Evolutionary conservation across 1,139 yeast species (phyloP), one percentile per base, ranked within the genome.

Genomic region (Suhomyces coccinellae): DNA sequence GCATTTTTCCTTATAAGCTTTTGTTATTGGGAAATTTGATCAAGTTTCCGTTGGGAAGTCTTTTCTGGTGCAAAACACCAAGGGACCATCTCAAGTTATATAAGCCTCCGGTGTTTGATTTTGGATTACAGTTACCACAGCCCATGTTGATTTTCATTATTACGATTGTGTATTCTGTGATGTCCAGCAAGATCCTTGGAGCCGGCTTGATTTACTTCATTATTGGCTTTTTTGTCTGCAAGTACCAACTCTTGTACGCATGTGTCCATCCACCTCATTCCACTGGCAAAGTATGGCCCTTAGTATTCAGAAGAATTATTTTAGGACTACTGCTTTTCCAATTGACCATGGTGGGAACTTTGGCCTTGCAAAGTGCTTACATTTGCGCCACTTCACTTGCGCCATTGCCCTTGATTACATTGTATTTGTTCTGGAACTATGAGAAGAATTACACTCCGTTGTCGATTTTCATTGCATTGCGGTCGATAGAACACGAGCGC

Each of bases 231-330:
- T 82, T 81, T 57, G 90, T 87, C 6, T 86, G 82, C 74, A 88
- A 88, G 64, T 88, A 87, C 60, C 95, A 87, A 64, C 69, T 87
- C 49, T 70, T 88, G 51, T 88, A 85, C 61, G 82, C 91, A 0
- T 83, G 85, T 70, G 88, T 87, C 30, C 96, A 88, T 60, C 87
- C 93, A 5, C 95, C 89, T 40, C 96, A 88, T 62, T 85, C 95
- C 0, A 88, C 95, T 0, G 96, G 96, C 4, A 83, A 84, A 56
- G 91, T 87, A 0, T 87, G 95, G 96, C 91, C 95, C 1, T 69
- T 87, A 48, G 84, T 88, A 3, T 82, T 83, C 62, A 75, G 95
- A 52, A 71, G 96, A 51, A 77, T 87, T 4, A 79, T 85, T 42
- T 63, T 86, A 38, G 96, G 96, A 0, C 63, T 87, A 35, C 63